Percentiles rank a stretch among this genome's conserved stretches.
Evolutionary conservation across 805 yeast genomes (phyloP).

Genomic region (Starmerella etchellsii): DNA sequence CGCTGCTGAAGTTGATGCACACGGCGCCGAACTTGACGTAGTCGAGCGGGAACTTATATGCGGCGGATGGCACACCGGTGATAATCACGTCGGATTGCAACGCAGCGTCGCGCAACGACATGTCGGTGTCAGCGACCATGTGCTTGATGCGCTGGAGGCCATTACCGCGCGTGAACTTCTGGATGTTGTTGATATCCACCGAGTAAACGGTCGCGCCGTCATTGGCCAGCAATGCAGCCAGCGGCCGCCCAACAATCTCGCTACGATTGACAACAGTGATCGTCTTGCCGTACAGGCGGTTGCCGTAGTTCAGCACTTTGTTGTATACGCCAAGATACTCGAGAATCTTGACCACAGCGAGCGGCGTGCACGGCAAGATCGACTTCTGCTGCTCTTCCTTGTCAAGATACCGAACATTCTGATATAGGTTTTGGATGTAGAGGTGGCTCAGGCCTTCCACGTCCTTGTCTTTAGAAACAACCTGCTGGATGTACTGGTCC

Average conservation of each 20-base stretch:
- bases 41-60: slow-evolving; percentile 76
- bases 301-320: slow-evolving; percentile 68
- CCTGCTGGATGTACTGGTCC: slow-evolving; percentile 91
- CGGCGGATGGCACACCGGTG: slow-evolving; percentile 84
- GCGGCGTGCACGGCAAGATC: slow-evolving; percentile 90
- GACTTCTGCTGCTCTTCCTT: slow-evolving; percentile 53
- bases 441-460: slow-evolving; percentile 90
- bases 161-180: slow-evolving; percentile 87
- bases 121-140: slow-evolving; percentile 49
- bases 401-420: slow-evolving; percentile 77
- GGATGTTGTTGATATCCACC: slow-evolving; percentile 75
- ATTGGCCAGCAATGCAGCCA: slow-evolving; percentile 89
- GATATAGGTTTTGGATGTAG: slow-evolving; percentile 89
- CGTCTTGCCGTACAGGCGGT: slow-evolving; percentile 85
- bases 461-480: slow-evolving; percentile 80
- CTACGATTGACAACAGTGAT: slow-evolving; percentile 83
- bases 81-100: slow-evolving; percentile 76
- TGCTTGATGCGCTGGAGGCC: slow-evolving; percentile 73
- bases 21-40: slow-evolving; percentile 77
- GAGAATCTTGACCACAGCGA: slow-evolving; percentile 84
- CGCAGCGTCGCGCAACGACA: slow-evolving; percentile 51
- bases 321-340: slow-evolving; percentile 86
- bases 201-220: slow-evolving; percentile 97
- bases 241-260: slow-evolving; percentile 94
- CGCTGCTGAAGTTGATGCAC: slow-evolving; percentile 78